Percentiles rank a stretch among this genome's conserved stretches.
Evolutionary conservation across 2,329 filamentous ascomycete genomes (phyloP).

Genomic region (Colletotrichum tropicale): DNA sequence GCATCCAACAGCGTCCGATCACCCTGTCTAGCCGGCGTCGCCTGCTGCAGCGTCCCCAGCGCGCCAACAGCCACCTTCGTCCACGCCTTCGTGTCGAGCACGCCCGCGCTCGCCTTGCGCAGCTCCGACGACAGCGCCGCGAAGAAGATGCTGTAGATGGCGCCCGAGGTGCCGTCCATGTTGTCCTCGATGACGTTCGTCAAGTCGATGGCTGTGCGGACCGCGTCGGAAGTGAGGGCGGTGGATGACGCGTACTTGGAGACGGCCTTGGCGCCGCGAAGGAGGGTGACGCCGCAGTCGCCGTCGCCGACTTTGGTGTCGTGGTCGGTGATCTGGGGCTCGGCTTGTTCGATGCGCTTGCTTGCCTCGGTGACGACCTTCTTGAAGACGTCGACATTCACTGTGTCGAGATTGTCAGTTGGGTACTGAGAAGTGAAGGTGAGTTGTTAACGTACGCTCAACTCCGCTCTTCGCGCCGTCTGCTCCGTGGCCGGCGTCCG

Average conservation of each 20-base stretch:
- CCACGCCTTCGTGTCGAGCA: neutral
- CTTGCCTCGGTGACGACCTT: neutral
- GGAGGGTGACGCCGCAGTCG: slow-evolving; percentile 37
- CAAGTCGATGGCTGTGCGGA: slow-evolving; percentile 35
- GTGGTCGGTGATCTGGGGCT: slow-evolving; percentile 33
- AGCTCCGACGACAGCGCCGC: slow-evolving; percentile 62
- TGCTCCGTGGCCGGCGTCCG: slow-evolving; percentile 54
- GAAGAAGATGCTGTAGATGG: slow-evolving; percentile 77
- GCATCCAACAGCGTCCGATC: slow-evolving; percentile 78
- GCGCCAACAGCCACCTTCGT: neutral
- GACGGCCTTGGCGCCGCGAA: slow-evolving; percentile 58
- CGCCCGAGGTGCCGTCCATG: slow-evolving; percentile 80
- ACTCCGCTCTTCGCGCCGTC: slow-evolving; percentile 37
- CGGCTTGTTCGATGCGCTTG: slow-evolving; percentile 41
- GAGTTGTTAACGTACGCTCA: slow-evolving; percentile 20
- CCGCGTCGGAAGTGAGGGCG: slow-evolving; percentile 42
- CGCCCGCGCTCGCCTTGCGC: neutral
- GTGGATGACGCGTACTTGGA: slow-evolving; percentile 60
- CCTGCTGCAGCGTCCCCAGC: slow-evolving; percentile 37
- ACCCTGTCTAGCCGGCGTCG: slow-evolving; percentile 74
- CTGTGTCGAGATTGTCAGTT: neutral
- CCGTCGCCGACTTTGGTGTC: slow-evolving; percentile 37
- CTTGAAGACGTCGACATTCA: slow-evolving; percentile 1
- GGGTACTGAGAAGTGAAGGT: accelerated
- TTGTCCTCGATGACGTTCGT: slow-evolving; percentile 63